Conservation (phyloP, 2,329 filamentous ascomycete genomes). For the Hypoxylon sp. region DNA sequence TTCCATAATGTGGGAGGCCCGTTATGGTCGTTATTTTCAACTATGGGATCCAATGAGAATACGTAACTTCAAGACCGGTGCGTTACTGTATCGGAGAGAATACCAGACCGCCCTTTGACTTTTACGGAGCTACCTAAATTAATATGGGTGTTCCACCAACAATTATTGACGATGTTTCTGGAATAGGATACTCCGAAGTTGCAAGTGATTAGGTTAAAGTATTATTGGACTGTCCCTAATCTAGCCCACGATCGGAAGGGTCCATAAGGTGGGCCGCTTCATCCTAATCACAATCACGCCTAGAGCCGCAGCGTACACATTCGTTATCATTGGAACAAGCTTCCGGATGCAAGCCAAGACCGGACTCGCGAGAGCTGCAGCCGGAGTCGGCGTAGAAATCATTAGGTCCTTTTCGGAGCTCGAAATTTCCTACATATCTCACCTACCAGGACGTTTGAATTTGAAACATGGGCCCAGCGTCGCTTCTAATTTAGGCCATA, state of each 20-base stretch:
- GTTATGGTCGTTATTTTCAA: not conserved
- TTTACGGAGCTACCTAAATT: not conserved
- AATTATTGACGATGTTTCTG: not conserved
- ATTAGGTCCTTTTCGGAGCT: conserved; percentile 16
- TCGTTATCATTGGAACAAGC: conserved; percentile 18
- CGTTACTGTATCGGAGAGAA: not conserved
- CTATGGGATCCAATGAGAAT: not conserved
- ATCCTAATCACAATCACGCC: conserved; percentile 13
- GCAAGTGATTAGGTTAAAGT: not conserved
- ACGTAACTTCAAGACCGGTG: not conserved
- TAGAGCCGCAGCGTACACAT: conserved; percentile 22
- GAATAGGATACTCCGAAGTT: conserved; percentile 6
- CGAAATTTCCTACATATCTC: conserved; percentile 10
- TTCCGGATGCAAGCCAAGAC: conserved; percentile 43
- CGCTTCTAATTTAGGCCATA: not conserved
- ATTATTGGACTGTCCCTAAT: conserved; percentile 15
- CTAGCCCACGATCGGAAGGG: conserved; percentile 5
- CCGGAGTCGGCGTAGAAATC: conserved; percentile 38
- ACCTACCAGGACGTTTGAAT: not conserved
- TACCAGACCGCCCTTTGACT: not conserved
- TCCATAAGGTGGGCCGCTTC: conserved; percentile 19
- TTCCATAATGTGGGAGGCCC: too few relatives aligned
- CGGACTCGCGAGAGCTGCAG: conserved; percentile 37
- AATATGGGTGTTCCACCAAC: not conserved
- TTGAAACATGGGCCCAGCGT: not conserved